Evolutionary conservation across 1,139 yeast species (phyloP).

Genomic region (Geotrichum siamense): DNA sequence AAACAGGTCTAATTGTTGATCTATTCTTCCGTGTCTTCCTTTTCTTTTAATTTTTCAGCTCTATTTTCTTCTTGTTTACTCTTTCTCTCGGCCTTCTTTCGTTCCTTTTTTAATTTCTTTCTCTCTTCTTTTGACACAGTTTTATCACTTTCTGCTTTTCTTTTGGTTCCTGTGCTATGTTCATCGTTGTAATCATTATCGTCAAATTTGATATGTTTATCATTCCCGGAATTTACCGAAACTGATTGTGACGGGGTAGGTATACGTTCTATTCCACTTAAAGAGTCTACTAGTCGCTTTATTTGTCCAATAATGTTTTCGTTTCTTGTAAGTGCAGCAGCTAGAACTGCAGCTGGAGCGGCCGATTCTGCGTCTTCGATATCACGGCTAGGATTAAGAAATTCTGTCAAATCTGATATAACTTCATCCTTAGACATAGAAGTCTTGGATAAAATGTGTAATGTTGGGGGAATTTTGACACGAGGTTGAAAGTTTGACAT

Average conservation of each 20-base stretch:
- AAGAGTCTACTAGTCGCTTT: conserved; percentile 59
- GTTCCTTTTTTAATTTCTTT: conserved; percentile 39
- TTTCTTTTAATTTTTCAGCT: conserved; percentile 7
- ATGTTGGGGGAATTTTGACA: conserved; percentile 23
- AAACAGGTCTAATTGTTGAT: too few relatives aligned
- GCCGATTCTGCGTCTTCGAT: conserved; percentile 21
- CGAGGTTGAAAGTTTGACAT: conserved; percentile 1
- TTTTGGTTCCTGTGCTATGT: conserved; percentile 11
- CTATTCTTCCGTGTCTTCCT: too few relatives aligned
- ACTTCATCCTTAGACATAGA: conserved; percentile 33
- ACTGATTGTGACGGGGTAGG: conserved; percentile 44
- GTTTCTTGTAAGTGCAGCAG: conserved; percentile 17
- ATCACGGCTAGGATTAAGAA: conserved; percentile 43
- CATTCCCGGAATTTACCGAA: conserved; percentile 23
- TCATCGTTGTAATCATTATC: conserved; percentile 11
- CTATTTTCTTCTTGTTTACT: conserved; percentile 14
- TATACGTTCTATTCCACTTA: conserved; percentile 47
- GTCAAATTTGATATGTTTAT: conserved; percentile 15
- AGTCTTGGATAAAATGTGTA: conserved; percentile 24
- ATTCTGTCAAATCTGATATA: conserved; percentile 42
- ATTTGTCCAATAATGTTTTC: conserved; percentile 49
- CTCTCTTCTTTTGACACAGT: conserved; percentile 31
- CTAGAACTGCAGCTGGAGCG: conserved; percentile 22
- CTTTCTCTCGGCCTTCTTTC: conserved; percentile 33
- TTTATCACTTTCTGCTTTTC: conserved; percentile 3